Percentiles rank a stretch among this genome's conserved stretches.
Conservation (phyloP, 345 rosid species). For the Pseudoturritis turrita region DNA sequence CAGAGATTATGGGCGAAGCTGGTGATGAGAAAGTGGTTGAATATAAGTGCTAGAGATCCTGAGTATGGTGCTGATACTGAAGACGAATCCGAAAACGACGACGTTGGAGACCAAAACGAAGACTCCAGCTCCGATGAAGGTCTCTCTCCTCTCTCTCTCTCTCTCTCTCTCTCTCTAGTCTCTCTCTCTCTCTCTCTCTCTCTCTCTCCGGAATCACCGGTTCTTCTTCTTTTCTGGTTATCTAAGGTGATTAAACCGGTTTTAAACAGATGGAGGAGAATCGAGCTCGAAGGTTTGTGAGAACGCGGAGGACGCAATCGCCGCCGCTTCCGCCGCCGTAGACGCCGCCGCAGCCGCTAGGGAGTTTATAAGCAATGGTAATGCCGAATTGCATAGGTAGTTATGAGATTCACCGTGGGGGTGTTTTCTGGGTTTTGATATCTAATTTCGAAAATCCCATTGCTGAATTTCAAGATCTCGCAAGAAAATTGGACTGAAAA, state of each 20-base stretch:
- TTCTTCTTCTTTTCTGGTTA: slow-evolving; percentile 13
- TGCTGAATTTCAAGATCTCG: not conserved
- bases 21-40: slow-evolving; percentile 78
- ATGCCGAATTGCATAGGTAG: slow-evolving; percentile 29
- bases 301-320: slow-evolving; percentile 30
- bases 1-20: slow-evolving; percentile 62
- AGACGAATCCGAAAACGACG: slow-evolving; percentile 35
- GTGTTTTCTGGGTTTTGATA: not conserved
- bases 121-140: slow-evolving; percentile 54
- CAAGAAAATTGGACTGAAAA: not conserved
- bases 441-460: not conserved
- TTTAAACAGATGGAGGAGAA: not conserved
- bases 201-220: not conserved
- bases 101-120: slow-evolving; percentile 33
- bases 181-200: not conserved
- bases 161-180: not conserved
- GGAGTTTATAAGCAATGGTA: slow-evolving; percentile 29
- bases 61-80: slow-evolving; percentile 86
- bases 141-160: not conserved
- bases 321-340: slow-evolving; percentile 16
- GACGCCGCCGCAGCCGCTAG: slow-evolving; percentile 23
- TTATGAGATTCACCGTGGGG: slow-evolving; percentile 17
- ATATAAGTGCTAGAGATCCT: slow-evolving; percentile 55
- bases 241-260: not conserved
- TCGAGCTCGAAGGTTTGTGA: slow-evolving; percentile 24